Conservation (phyloP, 371 early-diverging fungal species). For the Sporodiniella umbellata region DNA sequence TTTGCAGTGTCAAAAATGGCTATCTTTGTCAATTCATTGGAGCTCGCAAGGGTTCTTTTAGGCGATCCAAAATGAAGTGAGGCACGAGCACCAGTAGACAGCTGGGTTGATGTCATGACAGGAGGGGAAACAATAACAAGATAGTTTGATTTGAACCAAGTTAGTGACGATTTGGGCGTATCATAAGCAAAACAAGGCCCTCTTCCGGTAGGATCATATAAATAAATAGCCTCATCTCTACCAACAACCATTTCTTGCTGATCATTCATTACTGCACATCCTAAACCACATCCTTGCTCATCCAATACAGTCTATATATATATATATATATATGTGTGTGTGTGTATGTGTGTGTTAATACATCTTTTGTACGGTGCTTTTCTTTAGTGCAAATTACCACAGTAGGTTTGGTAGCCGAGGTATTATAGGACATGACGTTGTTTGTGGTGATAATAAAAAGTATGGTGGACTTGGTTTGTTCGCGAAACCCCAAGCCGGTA, state of each 20-base stretch:
- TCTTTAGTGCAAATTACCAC: constrained; percentile 35
- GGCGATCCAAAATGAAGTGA: constrained; percentile 24
- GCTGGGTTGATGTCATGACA: constrained; percentile 42
- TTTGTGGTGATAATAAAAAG: constrained; percentile 75
- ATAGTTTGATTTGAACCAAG: constrained; percentile 75
- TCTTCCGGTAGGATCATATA: constrained; percentile 88
- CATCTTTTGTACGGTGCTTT: too few species aligned
- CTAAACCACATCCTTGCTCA: constrained; percentile 79
- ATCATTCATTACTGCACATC: constrained; percentile 74
- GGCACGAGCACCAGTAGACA: constrained; percentile 32
- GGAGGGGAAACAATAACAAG: constrained; percentile 73
- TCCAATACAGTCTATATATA: constrained; percentile 66
- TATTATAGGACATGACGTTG: constrained; percentile 64
- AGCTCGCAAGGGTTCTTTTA: constrained; percentile 23
- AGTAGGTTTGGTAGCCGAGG: constrained; percentile 53
- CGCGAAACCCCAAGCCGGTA: constrained; percentile 81
- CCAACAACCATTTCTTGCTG: constrained; percentile 80
- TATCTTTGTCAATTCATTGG: constrained; percentile 58
- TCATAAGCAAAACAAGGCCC: constrained; percentile 93
- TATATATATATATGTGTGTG: too few species aligned
- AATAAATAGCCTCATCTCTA: constrained; percentile 87
- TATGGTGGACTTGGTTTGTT: constrained; percentile 62
- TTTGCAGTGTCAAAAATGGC: constrained; percentile 89
- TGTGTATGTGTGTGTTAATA: too few species aligned
- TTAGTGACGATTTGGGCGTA: constrained; percentile 68